phyloP scores from a whole-genome alignment of 345 rosid species.

The Anastatica hierochuntica region DNA sequence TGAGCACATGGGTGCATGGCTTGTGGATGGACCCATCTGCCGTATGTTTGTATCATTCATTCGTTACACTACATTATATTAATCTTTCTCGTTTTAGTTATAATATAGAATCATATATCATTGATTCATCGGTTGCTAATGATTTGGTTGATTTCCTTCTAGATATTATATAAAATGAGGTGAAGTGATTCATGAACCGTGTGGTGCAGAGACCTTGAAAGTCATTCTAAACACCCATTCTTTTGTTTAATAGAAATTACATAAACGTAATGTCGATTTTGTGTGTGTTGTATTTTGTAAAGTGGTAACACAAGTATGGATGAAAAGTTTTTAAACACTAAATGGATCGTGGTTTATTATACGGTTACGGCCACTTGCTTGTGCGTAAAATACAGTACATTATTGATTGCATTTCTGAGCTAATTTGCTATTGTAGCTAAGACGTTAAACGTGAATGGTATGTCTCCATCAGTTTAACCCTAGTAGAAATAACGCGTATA shows the following conservation, averaged over 20 bases:
- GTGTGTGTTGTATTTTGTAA: not conserved
- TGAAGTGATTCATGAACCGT: conserved; percentile 12
- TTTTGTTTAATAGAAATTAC: not conserved
- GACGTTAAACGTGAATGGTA: no score
- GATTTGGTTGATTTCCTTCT: conserved; percentile 8
- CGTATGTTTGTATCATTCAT: not conserved
- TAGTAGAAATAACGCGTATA: no score
- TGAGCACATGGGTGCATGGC: conserved; percentile 16
- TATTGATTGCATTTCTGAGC: no score
- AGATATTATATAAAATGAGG: conserved; percentile 4
- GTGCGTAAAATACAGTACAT: no score
- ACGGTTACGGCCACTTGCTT: no score
- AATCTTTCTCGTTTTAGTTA: not conserved
- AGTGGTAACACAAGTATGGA: no score
- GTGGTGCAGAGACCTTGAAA: conserved; percentile 1
- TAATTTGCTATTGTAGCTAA: no score
- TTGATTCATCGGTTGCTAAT: conserved; percentile 10
- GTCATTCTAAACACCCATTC: no score
- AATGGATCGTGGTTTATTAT: no score
- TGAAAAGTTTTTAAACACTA: no score
- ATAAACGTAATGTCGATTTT: not conserved
- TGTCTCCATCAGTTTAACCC: no score
- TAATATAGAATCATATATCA: not conserved
- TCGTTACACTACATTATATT: not conserved
- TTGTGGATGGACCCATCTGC: conserved; percentile 12